Percentiles rank a stretch among this genome's conserved stretches.
Conservation (phyloP, 352 stramenopile genomes). For the Phytophthora citricola region DNA sequence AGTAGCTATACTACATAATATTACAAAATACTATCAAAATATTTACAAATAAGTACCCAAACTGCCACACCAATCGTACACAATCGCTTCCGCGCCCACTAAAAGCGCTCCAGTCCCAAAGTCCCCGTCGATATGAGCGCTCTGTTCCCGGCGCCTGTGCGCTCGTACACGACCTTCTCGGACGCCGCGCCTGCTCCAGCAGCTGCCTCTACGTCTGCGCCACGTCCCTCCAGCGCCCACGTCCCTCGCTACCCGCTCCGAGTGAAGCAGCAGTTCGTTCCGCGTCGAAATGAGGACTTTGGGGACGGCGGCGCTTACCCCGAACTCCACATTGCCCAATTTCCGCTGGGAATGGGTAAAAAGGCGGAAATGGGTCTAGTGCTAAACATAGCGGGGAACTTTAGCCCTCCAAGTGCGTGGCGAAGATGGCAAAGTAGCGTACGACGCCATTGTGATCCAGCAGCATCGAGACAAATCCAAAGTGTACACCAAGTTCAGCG, state of each 20-base stretch:
- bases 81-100: background rate
- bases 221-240: background rate
- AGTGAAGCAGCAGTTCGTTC: slow-evolving; percentile 64
- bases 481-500: slow-evolving; percentile 94
- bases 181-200: slow-evolving; percentile 45
- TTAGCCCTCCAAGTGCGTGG: slow-evolving; percentile 95
- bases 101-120: background rate
- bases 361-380: slow-evolving; percentile 62
- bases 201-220: slow-evolving; percentile 5
- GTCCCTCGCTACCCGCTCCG: slow-evolving; percentile 70
- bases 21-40: no score
- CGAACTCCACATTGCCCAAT: slow-evolving; percentile 98
- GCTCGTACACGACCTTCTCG: slow-evolving; percentile 67
- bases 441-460: slow-evolving; percentile 98
- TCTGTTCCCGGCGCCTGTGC: slow-evolving; percentile 78
- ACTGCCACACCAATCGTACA: slow-evolving; percentile 5
- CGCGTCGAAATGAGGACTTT: slow-evolving; percentile 90
- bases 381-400: slow-evolving; percentile 37
- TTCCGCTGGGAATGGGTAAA: slow-evolving; percentile 96
- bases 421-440: slow-evolving; percentile 86
- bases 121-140: slow-evolving; percentile 55
- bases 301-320: slow-evolving; percentile 98
- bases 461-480: slow-evolving; percentile 95
- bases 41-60: no score
- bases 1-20: no score